phyloP scores from a whole-genome alignment of 192 early-diverging fungal genomes.

The Jimgerdemannia lactiflua region DNA sequence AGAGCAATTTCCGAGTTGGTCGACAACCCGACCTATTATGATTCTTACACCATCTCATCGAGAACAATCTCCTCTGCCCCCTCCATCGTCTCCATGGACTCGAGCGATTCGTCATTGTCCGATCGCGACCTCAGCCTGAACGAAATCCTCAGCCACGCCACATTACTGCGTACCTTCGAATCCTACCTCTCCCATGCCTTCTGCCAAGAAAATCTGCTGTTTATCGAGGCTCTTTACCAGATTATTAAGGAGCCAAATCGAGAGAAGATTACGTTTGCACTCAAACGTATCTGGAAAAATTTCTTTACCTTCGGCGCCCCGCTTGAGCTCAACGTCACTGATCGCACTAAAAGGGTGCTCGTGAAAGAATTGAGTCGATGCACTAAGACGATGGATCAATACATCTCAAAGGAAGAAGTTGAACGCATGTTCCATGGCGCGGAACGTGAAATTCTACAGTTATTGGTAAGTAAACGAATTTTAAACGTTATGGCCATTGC shows the following conservation, averaged over 20 bases:
- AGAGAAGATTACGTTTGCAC: neutral
- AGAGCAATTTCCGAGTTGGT: neutral
- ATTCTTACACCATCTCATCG: neutral
- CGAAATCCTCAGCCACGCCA: constrained; percentile 19
- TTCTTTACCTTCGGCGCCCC: constrained; percentile 21
- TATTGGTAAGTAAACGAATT: constrained; percentile 12
- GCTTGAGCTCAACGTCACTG: constrained; percentile 22
- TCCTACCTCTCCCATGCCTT: constrained; percentile 12
- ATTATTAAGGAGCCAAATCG: constrained; percentile 15
- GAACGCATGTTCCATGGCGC: constrained; percentile 13
- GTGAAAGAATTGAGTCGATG: constrained; percentile 1
- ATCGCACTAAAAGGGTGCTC: constrained; percentile 4
- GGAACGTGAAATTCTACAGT: constrained; percentile 16
- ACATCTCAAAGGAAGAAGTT: constrained; percentile 1
- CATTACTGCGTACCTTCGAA: constrained; percentile 16
- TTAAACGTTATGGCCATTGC: neutral
- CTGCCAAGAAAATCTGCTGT: constrained; percentile 29
- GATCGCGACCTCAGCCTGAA: neutral
- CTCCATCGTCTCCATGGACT: neutral
- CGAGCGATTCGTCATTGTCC: neutral
- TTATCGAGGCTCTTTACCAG: constrained; percentile 25
- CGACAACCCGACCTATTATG: neutral
- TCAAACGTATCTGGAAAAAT: constrained; percentile 26
- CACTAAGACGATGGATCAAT: constrained; percentile 6
- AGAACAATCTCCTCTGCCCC: neutral